Base-by-base conservation (phyloP, 129 eudicot genomes). In the Chrysanthemum seticuspe region DNA sequence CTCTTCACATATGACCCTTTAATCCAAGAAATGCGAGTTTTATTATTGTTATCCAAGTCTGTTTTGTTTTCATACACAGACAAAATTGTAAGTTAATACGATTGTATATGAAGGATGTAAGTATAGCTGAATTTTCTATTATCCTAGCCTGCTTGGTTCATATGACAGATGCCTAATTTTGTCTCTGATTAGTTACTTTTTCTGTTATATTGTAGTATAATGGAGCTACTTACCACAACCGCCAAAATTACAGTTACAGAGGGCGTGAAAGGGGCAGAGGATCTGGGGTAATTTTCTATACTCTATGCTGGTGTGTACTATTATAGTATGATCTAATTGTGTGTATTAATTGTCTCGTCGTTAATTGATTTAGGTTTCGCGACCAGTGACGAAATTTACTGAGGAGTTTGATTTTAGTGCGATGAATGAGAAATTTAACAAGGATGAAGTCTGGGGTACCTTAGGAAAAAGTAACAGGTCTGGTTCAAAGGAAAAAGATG, bases 391-490 rank as follows among this genome's bases (percentile, higher is more conserved):
- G 64, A 85, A 82, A 72, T 93, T 93, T 73, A 87, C 90, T 0
- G 98, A 93, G 78, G 98, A 93, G 27, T 93, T 93, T 70, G 98
- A 93, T 83, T 93, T 93, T 48, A 81, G 51, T 70, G 98, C 98
- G 21, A 93, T 93, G 98, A 93, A 93, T 84, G 98, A 93, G 76
- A 93, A 89, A 60, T 93, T 93, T 70, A 93, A 89, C 45, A 93
- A 93, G 73, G 98, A 93, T 72, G 96, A 93, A 87, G 92, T 93
- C 12, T 93, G 98, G 98, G 98, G 98, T 71, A 84, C 84, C 64
- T 83, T 89, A 47, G 98, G 98, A 53, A 90, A 89, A 78, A 83
- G 85, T 67, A 87, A 77, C 80, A 81, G 65, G 69, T 76, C 85
- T 5, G 60, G 76, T 70, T 65, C 74, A 12, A 86, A 84, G 77